Evolutionary conservation across 441 rosid species (phyloP).

Genomic region (Eutrema salsugineum): DNA sequence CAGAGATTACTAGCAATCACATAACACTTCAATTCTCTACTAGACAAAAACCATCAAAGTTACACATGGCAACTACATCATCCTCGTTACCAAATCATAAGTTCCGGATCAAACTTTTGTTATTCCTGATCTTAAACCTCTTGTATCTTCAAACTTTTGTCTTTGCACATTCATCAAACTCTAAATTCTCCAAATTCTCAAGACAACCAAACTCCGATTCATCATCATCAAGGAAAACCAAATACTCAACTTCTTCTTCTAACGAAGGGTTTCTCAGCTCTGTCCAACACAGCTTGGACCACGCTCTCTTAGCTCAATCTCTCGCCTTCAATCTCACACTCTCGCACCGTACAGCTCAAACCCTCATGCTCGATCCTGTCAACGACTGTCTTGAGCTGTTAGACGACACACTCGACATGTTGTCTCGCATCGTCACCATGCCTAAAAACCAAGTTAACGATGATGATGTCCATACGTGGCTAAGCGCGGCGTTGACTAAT

Average conservation of each 20-base stretch:
- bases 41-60: constrained; percentile 1
- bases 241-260: constrained; percentile 12
- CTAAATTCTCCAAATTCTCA: constrained; percentile 42
- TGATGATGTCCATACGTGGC: constrained; percentile 36
- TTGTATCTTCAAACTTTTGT: constrained; percentile 16
- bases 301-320: constrained; percentile 32
- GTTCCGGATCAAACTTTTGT: not conserved
- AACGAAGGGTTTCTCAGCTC: constrained; percentile 30
- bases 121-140: constrained; percentile 17
- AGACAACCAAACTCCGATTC: constrained; percentile 17
- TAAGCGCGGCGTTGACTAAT: constrained; percentile 42
- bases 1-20: not conserved
- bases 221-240: constrained; percentile 3
- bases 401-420: constrained; percentile 43
- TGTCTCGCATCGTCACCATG: constrained; percentile 31
- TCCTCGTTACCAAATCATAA: constrained; percentile 9
- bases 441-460: not conserved
- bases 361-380: constrained; percentile 9
- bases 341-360: not conserved
- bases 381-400: constrained; percentile 47
- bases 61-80: constrained; percentile 13
- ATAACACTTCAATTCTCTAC: constrained; percentile 12
- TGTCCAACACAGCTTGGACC: constrained; percentile 25
- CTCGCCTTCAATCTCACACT: constrained; percentile 25
- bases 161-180: constrained; percentile 25